Percentiles rank a stretch among this genome's conserved stretches.
Evolutionary conservation across 208 protist species (phyloP).

Genomic region (Trichomonas gallinae): DNA sequence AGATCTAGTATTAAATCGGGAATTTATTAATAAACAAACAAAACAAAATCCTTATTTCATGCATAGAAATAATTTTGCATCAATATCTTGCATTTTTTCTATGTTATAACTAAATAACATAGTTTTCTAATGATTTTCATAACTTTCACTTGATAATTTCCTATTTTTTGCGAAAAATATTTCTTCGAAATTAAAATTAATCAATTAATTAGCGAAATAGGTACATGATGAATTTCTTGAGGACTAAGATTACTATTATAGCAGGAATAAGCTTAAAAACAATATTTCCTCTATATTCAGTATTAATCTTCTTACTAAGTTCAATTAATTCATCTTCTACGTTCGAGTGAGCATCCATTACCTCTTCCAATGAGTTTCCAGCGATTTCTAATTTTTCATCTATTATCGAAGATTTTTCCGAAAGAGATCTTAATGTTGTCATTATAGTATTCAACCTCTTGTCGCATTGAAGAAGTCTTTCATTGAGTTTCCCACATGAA

Average conservation of each 20-base stretch:
- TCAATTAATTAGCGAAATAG: no score
- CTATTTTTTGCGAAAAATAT: no score
- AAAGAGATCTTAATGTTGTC: background rate
- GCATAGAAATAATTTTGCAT: no score
- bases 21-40: no score
- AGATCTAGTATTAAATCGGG: no score
- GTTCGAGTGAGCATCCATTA: background rate
- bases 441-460: background rate
- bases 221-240: background rate
- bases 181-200: no score
- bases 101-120: no score
- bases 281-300: background rate
- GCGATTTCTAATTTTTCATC: background rate
- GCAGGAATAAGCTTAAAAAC: background rate
- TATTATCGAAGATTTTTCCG: background rate
- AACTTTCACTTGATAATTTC: no score
- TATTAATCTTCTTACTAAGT: background rate
- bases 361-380: background rate
- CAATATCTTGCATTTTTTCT: no score
- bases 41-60: no score
- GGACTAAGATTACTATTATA: background rate
- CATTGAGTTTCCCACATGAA: background rate
- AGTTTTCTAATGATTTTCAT: no score
- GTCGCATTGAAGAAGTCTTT: background rate
- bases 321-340: background rate